Conservation (phyloP, 2,329 filamentous ascomycete species). For the Sclerotinia sclerotiorum region DNA sequence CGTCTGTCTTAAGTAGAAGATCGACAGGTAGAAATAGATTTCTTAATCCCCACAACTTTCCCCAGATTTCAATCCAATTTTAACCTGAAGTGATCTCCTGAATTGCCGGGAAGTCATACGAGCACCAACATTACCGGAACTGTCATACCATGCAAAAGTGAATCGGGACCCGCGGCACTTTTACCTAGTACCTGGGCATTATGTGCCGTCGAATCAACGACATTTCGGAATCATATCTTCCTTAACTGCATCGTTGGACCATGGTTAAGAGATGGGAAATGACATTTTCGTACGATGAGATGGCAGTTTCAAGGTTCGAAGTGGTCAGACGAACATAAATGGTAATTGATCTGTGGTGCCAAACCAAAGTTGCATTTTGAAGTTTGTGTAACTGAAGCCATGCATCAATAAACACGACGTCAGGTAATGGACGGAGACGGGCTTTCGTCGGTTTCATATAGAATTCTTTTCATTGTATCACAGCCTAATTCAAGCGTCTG, state of each 20-base stretch:
- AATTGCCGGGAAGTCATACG: background rate
- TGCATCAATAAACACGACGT: background rate
- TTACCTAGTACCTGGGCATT: background rate
- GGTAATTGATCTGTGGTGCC: background rate
- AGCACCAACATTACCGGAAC: slow-evolving; percentile 6
- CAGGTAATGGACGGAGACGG: slow-evolving; percentile 7
- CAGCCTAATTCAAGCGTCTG: background rate
- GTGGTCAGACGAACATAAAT: slow-evolving; percentile 24
- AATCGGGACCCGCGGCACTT: slow-evolving; percentile 4
- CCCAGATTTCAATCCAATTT: background rate
- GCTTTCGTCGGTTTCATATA: slow-evolving; percentile 21
- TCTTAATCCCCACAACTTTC: background rate
- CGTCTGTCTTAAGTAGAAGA: background rate
- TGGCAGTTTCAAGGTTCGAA: background rate
- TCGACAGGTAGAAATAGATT: background rate
- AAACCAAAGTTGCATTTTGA: slow-evolving; percentile 6
- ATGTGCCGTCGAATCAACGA: background rate
- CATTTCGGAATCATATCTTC: background rate
- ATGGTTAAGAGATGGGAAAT: background rate
- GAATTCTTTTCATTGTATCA: background rate
- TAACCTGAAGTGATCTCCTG: background rate
- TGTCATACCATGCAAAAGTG: background rate
- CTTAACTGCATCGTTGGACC: background rate
- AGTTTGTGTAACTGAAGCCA: background rate
- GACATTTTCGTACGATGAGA: background rate